phyloP scores from a whole-genome alignment of 2,329 filamentous ascomycete species.

The Aspergillus amoenus region DNA sequence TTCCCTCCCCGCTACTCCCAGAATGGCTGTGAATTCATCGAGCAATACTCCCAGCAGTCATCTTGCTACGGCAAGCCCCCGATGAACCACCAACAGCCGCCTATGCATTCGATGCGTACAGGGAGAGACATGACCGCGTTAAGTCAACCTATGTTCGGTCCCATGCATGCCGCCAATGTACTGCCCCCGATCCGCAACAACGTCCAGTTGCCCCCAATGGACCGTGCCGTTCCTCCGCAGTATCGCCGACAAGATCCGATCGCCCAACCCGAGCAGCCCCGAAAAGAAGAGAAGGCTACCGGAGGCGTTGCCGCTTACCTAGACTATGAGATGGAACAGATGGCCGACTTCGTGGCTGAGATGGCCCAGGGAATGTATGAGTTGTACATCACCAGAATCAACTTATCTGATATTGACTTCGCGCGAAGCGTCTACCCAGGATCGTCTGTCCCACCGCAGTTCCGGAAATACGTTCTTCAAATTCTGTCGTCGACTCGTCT shows the following conservation, averaged over 20 bases:
- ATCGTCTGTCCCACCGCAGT: constrained; percentile 66
- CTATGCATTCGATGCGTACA: constrained; percentile 29
- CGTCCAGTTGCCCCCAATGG: constrained; percentile 42
- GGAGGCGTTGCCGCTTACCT: constrained; percentile 91
- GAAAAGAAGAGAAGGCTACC: constrained; percentile 65
- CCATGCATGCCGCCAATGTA: constrained; percentile 33
- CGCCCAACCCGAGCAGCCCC: constrained; percentile 35
- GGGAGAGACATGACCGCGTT: constrained; percentile 35
- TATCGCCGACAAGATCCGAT: constrained; percentile 43
- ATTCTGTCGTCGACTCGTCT: constrained; percentile 87
- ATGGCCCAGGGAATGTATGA: constrained; percentile 76
- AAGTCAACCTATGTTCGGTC: constrained; percentile 37
- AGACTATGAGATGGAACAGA: constrained; percentile 94
- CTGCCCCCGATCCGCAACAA: constrained; percentile 44
- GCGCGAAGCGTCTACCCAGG: constrained; percentile 63
- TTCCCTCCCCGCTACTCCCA: constrained; percentile 45
- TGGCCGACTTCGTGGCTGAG: constrained; percentile 92
- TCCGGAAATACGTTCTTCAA: constrained; percentile 88
- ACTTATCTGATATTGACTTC: constrained; percentile 63
- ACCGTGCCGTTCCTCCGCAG: constrained; percentile 41
- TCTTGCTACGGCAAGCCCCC: constrained; percentile 40
- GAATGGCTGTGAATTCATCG: constrained; percentile 46
- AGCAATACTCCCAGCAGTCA: constrained; percentile 48
- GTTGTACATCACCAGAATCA: constrained; percentile 55
- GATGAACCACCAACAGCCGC: constrained; percentile 32